Conservation (phyloP, 805 yeast genomes). For the Candida broadrunensis region DNA sequence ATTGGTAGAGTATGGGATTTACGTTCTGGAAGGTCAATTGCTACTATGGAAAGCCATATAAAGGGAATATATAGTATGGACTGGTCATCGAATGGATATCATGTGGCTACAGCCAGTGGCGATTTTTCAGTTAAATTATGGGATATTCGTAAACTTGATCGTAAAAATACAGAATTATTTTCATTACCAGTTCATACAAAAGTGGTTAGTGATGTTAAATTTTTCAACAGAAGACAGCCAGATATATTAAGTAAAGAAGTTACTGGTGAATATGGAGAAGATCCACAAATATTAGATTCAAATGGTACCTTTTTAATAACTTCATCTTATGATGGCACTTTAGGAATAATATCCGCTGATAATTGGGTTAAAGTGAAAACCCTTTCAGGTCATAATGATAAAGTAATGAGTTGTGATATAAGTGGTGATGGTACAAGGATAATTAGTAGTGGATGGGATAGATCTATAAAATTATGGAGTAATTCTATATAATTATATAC, state of each 20-base stretch:
- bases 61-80: conserved; percentile 67
- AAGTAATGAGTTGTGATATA: conserved; percentile 69
- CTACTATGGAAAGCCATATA: conserved; percentile 63
- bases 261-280: conserved; percentile 26
- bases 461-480: conserved; percentile 67
- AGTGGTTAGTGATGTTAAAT: conserved; percentile 63
- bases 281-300: conserved; percentile 23
- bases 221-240: conserved; percentile 31
- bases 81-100: conserved; percentile 76
- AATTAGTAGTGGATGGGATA: conserved; percentile 80
- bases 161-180: conserved; percentile 30
- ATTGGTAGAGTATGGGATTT: conserved; percentile 80
- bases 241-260: conserved; percentile 15
- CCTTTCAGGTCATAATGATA: conserved; percentile 58
- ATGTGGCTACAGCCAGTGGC: conserved; percentile 78
- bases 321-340: conserved; percentile 66
- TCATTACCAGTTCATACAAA: conserved; percentile 74
- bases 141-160: conserved; percentile 62
- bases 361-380: conserved; percentile 61
- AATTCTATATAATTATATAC: not conserved
- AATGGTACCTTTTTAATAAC: conserved; percentile 54
- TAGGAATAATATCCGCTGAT: conserved; percentile 62
- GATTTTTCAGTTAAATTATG: conserved; percentile 79
- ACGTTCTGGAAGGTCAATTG: conserved; percentile 66
- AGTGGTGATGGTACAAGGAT: conserved; percentile 39